phyloP scores from a whole-genome alignment of 2,329 filamentous ascomycete genomes.

The Diaporthe sp. region DNA sequence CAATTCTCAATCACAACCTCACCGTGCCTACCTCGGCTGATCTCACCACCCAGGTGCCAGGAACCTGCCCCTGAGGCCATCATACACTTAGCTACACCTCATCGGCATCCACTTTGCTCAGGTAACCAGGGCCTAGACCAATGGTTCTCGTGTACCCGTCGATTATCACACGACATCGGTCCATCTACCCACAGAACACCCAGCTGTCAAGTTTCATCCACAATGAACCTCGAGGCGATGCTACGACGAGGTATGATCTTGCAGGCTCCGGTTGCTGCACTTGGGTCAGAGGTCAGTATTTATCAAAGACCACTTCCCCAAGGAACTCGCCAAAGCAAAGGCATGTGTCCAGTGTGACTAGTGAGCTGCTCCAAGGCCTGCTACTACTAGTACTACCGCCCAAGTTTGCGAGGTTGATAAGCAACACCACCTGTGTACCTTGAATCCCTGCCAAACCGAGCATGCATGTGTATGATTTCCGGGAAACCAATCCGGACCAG shows the following conservation, averaged over 20 bases:
- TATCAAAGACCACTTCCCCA: not conserved
- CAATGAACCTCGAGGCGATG: not conserved
- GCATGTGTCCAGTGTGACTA: not conserved
- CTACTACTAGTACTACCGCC: not conserved
- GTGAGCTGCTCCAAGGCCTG: not conserved
- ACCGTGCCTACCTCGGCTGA: not conserved
- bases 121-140: not conserved
- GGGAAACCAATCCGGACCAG: not conserved
- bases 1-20: not conserved
- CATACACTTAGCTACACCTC: conserved; percentile 13
- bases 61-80: not conserved
- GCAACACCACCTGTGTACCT: not conserved
- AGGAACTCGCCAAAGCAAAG: not conserved
- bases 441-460: not conserved
- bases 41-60: not conserved
- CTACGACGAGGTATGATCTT: not conserved
- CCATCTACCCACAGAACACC: not conserved
- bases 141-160: not conserved
- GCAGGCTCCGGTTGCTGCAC: not conserved
- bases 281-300: not conserved
- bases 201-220: conserved; percentile 15
- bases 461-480: conserved; percentile 8
- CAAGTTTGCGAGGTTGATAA: not conserved
- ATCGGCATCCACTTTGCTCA: not conserved
- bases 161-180: not conserved